Percentiles rank a stretch among this genome's conserved stretches.
These are phyloP conservation scores for Neurospora pannonica DNA, from an alignment of 495 filamentous ascomycete genomes.

Conservation along the genomic window DNA sequence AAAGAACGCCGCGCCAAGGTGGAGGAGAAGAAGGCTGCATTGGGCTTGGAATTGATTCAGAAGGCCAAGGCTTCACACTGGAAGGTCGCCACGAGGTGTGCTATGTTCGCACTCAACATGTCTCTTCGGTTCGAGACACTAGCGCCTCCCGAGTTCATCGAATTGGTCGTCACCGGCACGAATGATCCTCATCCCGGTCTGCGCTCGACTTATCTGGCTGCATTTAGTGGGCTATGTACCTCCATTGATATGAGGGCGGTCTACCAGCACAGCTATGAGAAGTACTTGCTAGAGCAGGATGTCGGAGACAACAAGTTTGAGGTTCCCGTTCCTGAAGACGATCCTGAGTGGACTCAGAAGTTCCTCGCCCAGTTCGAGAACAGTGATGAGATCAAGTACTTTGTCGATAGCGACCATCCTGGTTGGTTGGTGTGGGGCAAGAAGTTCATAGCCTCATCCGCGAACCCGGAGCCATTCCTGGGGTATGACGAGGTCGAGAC, in stretches of 20 bases:
- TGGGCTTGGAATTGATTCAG: constrained; percentile 74
- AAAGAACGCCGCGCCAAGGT: constrained; percentile 62
- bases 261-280: constrained; percentile 75
- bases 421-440: constrained; percentile 97
- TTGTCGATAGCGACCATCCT: constrained; percentile 82
- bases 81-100: constrained; percentile 87
- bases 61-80: constrained; percentile 75
- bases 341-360: constrained; percentile 66
- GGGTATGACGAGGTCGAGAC: constrained; percentile 79
- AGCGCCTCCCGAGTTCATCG: constrained; percentile 67
- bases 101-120: constrained; percentile 78
- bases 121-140: constrained; percentile 84
- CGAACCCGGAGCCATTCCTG: constrained; percentile 56
- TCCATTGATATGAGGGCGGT: constrained; percentile 77
- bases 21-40: constrained; percentile 69
- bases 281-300: constrained; percentile 71
- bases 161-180: constrained; percentile 73
- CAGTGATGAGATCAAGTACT: constrained; percentile 68
- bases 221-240: constrained; percentile 70
- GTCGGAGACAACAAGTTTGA: constrained; percentile 63
- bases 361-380: constrained; percentile 71
- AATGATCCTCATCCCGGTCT: constrained; percentile 87
- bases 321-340: constrained; percentile 58
- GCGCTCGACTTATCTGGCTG: constrained; percentile 67
- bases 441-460: constrained; percentile 66